Evolutionary conservation across 306 rosid species (phyloP), one percentile per base, ranked within the genome.

Genomic region (Dalbergia cochinchinensis): DNA sequence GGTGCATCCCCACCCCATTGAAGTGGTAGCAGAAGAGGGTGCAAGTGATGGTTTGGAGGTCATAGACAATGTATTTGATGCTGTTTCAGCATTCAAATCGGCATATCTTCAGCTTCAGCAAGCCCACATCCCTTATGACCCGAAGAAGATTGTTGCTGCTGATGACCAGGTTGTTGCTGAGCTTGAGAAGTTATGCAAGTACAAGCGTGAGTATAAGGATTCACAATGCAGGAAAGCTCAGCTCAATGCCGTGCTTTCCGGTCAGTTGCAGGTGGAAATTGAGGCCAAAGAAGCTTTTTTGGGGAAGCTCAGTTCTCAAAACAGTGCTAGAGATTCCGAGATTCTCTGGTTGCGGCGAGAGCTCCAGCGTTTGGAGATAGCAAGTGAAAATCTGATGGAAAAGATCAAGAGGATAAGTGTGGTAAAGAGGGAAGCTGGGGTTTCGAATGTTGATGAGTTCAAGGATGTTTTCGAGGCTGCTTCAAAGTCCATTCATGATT

Each of bases 61-160:
- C 0, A 53, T 67, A 86, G 82, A 80, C 83, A 83, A 83, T 84
- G 60, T 92, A 39, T 94, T 94, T 77, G 90, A 84, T 41, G 26
- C 72, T 65, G 89, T 92, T 80, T 90, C 91, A 7, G 82, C 91
- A 7, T 60, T 94, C 85, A 94, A 94, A 76, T 80, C 81, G n/a
- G 91, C 97, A 37, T 94, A 94, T 74, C 83, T 89, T 75, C 83
- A 88, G 92, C 92, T 94, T 74, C 98, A 94, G 80, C 83, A 88
- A 77, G 96, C 97, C 78, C 97, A 94, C 16, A 67, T 88, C 31
- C 98, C 96, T 20, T 91, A 94, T 68, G 84, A 89, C n/a, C 89
- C 96, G 0, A 77, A 78, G 47, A 88, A 86, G 92, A 89, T 92
- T 78, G 69, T 85, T 65, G 96, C 86, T 50, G 97, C 97, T 6